Conservation (phyloP, 176 grass and related monocot genomes). For the Secale cereale region DNA sequence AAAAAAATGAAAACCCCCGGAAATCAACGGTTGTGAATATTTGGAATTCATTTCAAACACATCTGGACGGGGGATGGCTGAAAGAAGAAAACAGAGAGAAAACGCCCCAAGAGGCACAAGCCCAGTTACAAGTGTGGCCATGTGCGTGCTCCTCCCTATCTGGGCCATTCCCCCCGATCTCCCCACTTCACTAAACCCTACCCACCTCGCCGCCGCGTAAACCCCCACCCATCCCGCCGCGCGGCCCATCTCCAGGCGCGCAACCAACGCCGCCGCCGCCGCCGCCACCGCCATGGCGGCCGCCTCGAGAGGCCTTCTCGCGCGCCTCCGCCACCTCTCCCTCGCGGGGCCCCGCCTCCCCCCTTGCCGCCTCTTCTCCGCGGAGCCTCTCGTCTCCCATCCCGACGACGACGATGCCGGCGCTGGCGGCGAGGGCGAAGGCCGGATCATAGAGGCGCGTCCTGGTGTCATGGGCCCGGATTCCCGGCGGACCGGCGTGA, state of each 20-base stretch:
- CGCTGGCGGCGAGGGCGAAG: slow-evolving; percentile 10
- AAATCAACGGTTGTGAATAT: too few relatives aligned
- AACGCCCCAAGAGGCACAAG: too few relatives aligned
- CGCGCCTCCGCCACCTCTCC: slow-evolving; percentile 46
- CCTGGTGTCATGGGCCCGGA: slow-evolving; percentile 50
- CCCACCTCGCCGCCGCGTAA: slow-evolving; percentile 37
- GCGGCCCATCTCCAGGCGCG: slow-evolving; percentile 15
- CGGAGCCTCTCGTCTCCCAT: slow-evolving; percentile 45
- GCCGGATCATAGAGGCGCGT: slow-evolving; percentile 67
- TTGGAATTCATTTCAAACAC: too few relatives aligned
- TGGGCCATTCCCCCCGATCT: slow-evolving; percentile 31
- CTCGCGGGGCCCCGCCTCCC: slow-evolving; percentile 11
- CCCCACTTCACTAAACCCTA: slow-evolving; percentile 38
- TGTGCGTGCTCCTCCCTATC: neutral
- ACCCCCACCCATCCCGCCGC: slow-evolving; percentile 24
- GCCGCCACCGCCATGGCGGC: slow-evolving; percentile 49
- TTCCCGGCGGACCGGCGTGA: slow-evolving; percentile 72
- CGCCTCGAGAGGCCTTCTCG: slow-evolving; percentile 81
- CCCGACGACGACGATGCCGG: slow-evolving; percentile 26
- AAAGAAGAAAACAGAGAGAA: neutral
- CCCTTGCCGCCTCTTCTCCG: slow-evolving; percentile 49
- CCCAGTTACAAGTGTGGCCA: slow-evolving; percentile 17
- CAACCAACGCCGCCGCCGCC: neutral
- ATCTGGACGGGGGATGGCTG: neutral
- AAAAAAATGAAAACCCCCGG: too few relatives aligned